phyloP scores from a whole-genome alignment of 495 filamentous ascomycete species.

The Aspergillus haitiensis region DNA sequence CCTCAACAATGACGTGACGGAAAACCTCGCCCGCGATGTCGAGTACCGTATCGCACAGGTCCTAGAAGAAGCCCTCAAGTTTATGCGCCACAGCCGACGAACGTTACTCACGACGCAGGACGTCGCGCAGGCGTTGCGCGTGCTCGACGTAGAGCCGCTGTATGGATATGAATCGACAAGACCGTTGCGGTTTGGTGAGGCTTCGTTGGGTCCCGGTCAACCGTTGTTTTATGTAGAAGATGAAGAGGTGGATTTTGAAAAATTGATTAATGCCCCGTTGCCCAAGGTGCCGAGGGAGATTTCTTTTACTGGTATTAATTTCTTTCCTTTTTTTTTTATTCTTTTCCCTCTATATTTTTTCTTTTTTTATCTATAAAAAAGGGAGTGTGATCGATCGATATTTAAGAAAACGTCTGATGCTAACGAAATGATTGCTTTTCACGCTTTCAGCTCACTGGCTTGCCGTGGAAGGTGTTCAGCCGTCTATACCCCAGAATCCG shows the following conservation, averaged over 20 bases:
- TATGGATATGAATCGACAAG: slow-evolving; percentile 93
- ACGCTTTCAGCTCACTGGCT: slow-evolving; percentile 78
- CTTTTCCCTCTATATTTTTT: not conserved
- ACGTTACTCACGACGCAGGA: slow-evolving; percentile 83
- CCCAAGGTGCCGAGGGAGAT: slow-evolving; percentile 95
- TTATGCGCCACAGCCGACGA: slow-evolving; percentile 86
- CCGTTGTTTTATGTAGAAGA: slow-evolving; percentile 97
- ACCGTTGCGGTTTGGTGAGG: slow-evolving; percentile 87
- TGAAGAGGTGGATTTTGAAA: slow-evolving; percentile 98
- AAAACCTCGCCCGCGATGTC: slow-evolving; percentile 85
- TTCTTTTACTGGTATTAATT: slow-evolving; percentile 73
- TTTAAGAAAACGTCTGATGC: too few relatives aligned
- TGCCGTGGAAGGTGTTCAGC: slow-evolving; percentile 93
- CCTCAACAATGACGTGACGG: slow-evolving; percentile 77
- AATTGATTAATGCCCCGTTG: slow-evolving; percentile 91
- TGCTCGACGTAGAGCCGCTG: slow-evolving; percentile 88
- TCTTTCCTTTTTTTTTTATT: slow-evolving; percentile 2
- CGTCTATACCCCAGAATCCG: slow-evolving; percentile 93
- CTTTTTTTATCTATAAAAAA: not conserved
- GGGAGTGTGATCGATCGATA: too few relatives aligned
- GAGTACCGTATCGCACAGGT: slow-evolving; percentile 93
- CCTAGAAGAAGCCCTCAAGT: slow-evolving; percentile 87
- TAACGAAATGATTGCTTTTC: too few relatives aligned
- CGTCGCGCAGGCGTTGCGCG: slow-evolving; percentile 74
- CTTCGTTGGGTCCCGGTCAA: slow-evolving; percentile 89